These are phyloP conservation scores for Anthracocystis panici-leucophaei DNA, from an alignment of 1,284 basidiomycete genomes.

Conservation along the genomic window DNA sequence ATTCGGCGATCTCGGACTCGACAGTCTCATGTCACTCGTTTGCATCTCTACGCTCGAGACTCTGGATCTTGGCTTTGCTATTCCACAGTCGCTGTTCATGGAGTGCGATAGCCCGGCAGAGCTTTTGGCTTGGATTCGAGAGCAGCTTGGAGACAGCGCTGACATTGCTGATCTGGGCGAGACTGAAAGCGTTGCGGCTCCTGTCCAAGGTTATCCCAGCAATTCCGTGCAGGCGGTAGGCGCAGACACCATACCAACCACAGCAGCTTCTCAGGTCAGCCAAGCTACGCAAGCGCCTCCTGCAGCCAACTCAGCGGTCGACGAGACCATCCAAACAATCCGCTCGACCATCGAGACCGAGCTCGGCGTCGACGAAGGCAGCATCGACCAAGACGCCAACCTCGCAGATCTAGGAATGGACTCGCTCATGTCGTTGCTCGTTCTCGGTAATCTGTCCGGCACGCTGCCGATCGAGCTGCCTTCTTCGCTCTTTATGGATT, in stretches of 20 bases:
- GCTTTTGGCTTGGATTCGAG: slow-evolving; percentile 33
- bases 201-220: not conserved
- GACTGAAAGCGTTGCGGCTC: not conserved
- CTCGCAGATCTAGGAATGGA: slow-evolving; percentile 52
- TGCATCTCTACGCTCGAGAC: slow-evolving; percentile 47
- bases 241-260: not conserved
- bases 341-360: slow-evolving; percentile 40
- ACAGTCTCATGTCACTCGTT: slow-evolving; percentile 53
- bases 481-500: slow-evolving; percentile 46
- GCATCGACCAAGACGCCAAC: slow-evolving; percentile 32
- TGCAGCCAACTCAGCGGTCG: slow-evolving; percentile 11
- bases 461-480: slow-evolving; percentile 40
- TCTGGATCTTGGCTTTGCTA: slow-evolving; percentile 29
- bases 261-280: not conserved
- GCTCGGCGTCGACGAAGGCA: slow-evolving; percentile 36
- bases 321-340: slow-evolving; percentile 20
- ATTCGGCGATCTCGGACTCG: slow-evolving; percentile 50
- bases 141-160: slow-evolving; percentile 19
- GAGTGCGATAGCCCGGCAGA: slow-evolving; percentile 44
- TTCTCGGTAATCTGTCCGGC: slow-evolving; percentile 42
- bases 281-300: not conserved
- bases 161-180: slow-evolving; percentile 2
- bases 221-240: too few relatives aligned
- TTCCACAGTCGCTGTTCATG: slow-evolving; percentile 51
- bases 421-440: slow-evolving; percentile 54